Evolutionary conservation across 148 eudicot genomes (phyloP).

Genomic region (Chenopodium suecicum): DNA sequence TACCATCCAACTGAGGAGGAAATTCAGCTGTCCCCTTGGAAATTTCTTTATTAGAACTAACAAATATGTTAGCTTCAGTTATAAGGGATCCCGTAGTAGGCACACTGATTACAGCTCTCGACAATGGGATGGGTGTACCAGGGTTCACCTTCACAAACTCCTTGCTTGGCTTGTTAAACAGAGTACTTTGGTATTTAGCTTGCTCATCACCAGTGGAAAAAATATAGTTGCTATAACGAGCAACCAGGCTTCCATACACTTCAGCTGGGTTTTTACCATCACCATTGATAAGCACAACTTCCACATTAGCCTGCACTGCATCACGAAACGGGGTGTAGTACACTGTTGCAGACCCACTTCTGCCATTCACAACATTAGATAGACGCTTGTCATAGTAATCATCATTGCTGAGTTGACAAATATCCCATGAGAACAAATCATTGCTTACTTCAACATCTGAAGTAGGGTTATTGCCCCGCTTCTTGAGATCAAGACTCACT

Average conservation of each 20-base stretch:
- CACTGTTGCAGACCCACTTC: slow-evolving; percentile 7
- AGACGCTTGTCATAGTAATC: neutral
- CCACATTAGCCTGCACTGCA: slow-evolving; percentile 15
- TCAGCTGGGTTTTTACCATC: slow-evolving; percentile 4
- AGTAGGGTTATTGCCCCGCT: neutral
- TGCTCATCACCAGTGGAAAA: neutral
- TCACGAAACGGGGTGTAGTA: slow-evolving; percentile 12
- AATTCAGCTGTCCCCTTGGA: slow-evolving; percentile 2
- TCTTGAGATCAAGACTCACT: slow-evolving; percentile 13
- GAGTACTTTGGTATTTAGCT: neutral
- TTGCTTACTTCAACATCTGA: slow-evolving; percentile 1
- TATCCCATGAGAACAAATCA: neutral
- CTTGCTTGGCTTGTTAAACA: slow-evolving; percentile 5
- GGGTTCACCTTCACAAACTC: slow-evolving; percentile 1
- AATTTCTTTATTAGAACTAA: neutral
- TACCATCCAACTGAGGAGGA: slow-evolving; percentile 11
- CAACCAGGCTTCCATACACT: slow-evolving; percentile 8
- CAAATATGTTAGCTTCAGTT: slow-evolving; percentile 1
- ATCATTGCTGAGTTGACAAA: neutral
- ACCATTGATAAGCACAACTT: slow-evolving; percentile 7
- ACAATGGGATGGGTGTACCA: slow-evolving; percentile 4
- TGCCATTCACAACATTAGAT: neutral
- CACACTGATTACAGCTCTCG: slow-evolving; percentile 8
- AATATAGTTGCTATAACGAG: slow-evolving; percentile 8
- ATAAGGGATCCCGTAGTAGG: slow-evolving; percentile 15